A percentile compares a stretch with the other conserved stretches of the same genome.
These are phyloP conservation scores for Lagerstroemia speciosa DNA, from an alignment of 345 rosid species.

Conservation along the genomic window DNA sequence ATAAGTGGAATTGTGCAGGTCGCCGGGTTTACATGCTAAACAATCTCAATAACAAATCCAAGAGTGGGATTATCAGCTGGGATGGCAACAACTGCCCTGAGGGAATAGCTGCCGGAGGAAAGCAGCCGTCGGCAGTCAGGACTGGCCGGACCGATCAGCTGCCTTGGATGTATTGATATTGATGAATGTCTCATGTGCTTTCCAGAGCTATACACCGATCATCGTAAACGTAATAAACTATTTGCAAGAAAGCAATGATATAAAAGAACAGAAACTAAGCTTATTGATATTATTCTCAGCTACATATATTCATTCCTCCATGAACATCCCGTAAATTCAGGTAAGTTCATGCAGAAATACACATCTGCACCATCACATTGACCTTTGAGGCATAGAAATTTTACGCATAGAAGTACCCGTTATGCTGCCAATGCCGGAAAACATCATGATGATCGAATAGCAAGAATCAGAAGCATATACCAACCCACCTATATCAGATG, in stretches of 20 bases:
- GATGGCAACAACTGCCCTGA: neutral
- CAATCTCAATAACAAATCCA: neutral
- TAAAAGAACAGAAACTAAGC: neutral
- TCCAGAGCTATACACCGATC: neutral
- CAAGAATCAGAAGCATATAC: neutral
- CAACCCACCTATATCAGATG: neutral
- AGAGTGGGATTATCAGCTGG: neutral
- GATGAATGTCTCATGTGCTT: neutral
- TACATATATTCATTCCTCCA: too few relatives aligned
- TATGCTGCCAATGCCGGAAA: too few relatives aligned
- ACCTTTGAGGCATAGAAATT: too few relatives aligned
- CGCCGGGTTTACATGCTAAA: neutral
- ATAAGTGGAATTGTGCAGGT: neutral
- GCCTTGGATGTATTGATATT: conserved; percentile 4
- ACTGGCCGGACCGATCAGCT: neutral
- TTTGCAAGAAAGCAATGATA: neutral
- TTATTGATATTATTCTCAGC: too few relatives aligned
- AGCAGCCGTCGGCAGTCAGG: neutral
- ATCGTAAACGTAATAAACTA: neutral
- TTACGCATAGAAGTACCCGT: too few relatives aligned
- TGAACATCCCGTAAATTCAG: neutral
- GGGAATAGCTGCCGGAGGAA: neutral
- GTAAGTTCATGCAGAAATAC: neutral
- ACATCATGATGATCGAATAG: too few relatives aligned
- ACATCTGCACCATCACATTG: too few relatives aligned